Percentiles rank a stretch among this genome's conserved stretches.
These are phyloP conservation scores for Thielaviopsis ethacetica DNA, from an alignment of 2,329 filamentous ascomycete species.

Conservation along the genomic window DNA sequence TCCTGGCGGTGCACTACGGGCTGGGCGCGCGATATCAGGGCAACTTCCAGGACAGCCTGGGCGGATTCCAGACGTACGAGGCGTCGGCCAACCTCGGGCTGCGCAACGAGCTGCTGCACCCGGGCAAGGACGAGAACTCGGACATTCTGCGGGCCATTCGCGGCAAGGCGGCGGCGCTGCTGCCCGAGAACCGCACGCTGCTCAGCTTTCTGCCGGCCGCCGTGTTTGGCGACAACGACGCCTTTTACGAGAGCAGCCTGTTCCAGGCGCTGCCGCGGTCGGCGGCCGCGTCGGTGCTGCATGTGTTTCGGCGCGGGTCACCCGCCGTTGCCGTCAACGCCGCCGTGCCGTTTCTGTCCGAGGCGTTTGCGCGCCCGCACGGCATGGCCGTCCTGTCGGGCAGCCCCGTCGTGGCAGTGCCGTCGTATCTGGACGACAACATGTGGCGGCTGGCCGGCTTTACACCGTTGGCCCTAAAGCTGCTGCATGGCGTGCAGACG, in stretches of 20 bases:
- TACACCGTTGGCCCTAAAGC: constrained; percentile 65
- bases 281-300: constrained; percentile 50
- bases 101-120: constrained; percentile 78
- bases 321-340: constrained; percentile 76
- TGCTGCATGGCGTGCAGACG: constrained; percentile 61
- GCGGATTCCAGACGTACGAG: constrained; percentile 89
- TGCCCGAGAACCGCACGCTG: constrained; percentile 67
- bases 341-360: constrained; percentile 72
- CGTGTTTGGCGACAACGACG: constrained; percentile 66
- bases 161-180: constrained; percentile 62
- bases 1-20: constrained; percentile 77
- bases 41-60: constrained; percentile 92
- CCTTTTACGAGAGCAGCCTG: constrained; percentile 60
- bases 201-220: constrained; percentile 70
- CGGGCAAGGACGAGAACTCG: constrained; percentile 77
- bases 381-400: constrained; percentile 74
- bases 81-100: constrained; percentile 82
- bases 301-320: constrained; percentile 55
- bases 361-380: constrained; percentile 65
- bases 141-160: constrained; percentile 83
- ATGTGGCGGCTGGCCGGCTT: constrained; percentile 90
- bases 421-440: constrained; percentile 77
- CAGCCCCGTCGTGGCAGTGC: constrained; percentile 62
- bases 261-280: constrained; percentile 60
- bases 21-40: constrained; percentile 84